A percentile compares a stretch with the other conserved stretches of the same genome.
phyloP scores from a whole-genome alignment of 2,329 filamentous ascomycete genomes.

The Paecilomyces sp. region DNA sequence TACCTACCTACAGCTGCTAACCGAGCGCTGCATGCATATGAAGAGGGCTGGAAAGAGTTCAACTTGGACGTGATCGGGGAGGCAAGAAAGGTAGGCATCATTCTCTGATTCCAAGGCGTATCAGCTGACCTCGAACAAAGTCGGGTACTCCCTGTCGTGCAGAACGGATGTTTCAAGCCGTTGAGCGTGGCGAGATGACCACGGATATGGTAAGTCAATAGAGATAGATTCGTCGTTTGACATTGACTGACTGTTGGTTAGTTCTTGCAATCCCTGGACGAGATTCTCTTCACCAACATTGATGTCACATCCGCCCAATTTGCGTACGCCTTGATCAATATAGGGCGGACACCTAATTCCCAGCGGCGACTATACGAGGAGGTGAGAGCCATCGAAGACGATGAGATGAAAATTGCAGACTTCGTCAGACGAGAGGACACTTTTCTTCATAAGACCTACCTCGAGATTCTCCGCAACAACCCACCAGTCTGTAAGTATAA shows the following conservation, averaged over 20 bases:
- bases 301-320: constrained; percentile 27
- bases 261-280: constrained; percentile 26
- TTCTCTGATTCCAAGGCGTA: neutral
- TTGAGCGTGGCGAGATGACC: neutral
- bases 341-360: constrained; percentile 21
- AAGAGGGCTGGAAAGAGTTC: neutral
- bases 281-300: constrained; percentile 39
- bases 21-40: neutral
- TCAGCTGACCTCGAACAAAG: neutral
- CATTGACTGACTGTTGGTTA: neutral
- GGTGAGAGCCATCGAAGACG: neutral
- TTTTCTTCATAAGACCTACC: constrained; percentile 9
- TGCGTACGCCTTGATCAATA: constrained; percentile 2
- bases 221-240: neutral
- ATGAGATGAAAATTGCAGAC: constrained; percentile 2
- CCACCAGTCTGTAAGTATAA: constrained; percentile 25
- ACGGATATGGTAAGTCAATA: neutral
- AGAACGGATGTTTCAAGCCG: neutral
- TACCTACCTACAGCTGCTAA: neutral
- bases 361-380: constrained; percentile 23
- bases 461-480: constrained; percentile 1
- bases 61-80: neutral
- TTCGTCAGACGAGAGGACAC: constrained; percentile 14
- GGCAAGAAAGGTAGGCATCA: neutral
- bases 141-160: neutral